Evolutionary conservation across 2,329 filamentous ascomycete species (phyloP), one percentile per base, ranked within the genome.

Genomic region (Fusarium graminum): DNA sequence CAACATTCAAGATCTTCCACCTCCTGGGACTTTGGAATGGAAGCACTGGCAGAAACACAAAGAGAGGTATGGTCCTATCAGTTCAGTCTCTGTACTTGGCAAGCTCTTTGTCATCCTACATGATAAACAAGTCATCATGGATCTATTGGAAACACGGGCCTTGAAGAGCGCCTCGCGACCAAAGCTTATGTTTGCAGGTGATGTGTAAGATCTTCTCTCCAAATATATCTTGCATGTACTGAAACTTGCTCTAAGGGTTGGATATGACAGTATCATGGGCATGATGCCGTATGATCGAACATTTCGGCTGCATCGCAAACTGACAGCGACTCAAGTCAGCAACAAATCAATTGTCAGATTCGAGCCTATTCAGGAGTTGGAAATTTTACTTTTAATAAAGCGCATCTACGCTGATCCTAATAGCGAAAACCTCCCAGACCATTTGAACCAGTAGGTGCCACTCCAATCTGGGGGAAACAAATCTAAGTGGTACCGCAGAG

Each of bases 1-100:
- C 4, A 86, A 86, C 59, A 59, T 85, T 7, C 62, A 63, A 0
- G 82, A 85, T 58, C 69, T 86, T 8, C 83, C 83, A 0, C 68
- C 75, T 0, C 51, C 63, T 0, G 76, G 75, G 0, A 59, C 62
- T 3, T 67, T 67, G 4, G 78, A 80, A 59, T 78, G 72, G 65
- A 59, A 72, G 25, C 78, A 81, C 45, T 81, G 79, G 79, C 50
- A 77, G 7, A 74, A 76, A 28, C 76, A 78, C 45, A 79, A 77
- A 29, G 74, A 80, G 3, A 38, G 68, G 4, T 79, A 80, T 28
- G 78, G 78, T 0, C 65, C 70, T 0, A 73, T 79, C 2, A 77
- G 77, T 57, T 81, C 79, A 3, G 63, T 83, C 2, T 78, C 75
- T 0, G 72, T 77, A 7, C 56, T 82, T 0, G 80, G 80, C 1